Base-by-base conservation (phyloP, 768 basidiomycete species). In the Russula compacta region DNA sequence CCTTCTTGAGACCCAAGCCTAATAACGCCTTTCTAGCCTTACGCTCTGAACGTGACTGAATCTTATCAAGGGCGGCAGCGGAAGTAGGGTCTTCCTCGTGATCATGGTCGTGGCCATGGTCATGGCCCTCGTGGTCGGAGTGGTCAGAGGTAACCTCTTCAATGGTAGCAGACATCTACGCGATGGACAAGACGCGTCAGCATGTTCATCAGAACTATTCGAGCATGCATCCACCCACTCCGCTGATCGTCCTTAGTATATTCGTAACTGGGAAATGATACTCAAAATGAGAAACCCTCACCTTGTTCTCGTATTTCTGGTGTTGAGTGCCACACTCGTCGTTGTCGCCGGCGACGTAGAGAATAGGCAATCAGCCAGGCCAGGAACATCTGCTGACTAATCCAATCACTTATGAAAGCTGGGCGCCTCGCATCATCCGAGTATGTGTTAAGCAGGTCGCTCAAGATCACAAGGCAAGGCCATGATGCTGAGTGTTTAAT, bases 1-100 rank as follows among this genome's bases (percentile, higher is more conserved):
- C 89, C 75, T 84, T 87, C 78, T 97, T 97, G 74, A 99, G 76
- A 43, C 97, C 97, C 68, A 98, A 80, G 67, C 86, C 79, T 66
- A 94, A 81, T 56, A 98, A 83, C 15, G 94, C 93, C 77, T 98
- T 97, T 72, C 94, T 83, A 54, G 94, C 93, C 74, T 95, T 97
- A 69, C 94, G 87, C 76, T 98, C 94, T 40, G 93, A 86, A 65
- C 92, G 87, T 56, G 92, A 94, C 77, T 94, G 91, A 67, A 95
- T 89, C 76, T 97, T 95, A 68, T 95, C 90, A 64, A 92, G 84
- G 61, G 87, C 87, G 48, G 89, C 86, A 63, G 84, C 81, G 50
- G 88, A 90, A 59, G 87, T 89, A 52, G 89, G 91, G 67, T 92
- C 91, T 72, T 91, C 89, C 63, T 91, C 87, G 53, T 82, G 78